Base-by-base conservation (phyloP, 805 yeast genomes). In the Ogataea populi-albae region DNA sequence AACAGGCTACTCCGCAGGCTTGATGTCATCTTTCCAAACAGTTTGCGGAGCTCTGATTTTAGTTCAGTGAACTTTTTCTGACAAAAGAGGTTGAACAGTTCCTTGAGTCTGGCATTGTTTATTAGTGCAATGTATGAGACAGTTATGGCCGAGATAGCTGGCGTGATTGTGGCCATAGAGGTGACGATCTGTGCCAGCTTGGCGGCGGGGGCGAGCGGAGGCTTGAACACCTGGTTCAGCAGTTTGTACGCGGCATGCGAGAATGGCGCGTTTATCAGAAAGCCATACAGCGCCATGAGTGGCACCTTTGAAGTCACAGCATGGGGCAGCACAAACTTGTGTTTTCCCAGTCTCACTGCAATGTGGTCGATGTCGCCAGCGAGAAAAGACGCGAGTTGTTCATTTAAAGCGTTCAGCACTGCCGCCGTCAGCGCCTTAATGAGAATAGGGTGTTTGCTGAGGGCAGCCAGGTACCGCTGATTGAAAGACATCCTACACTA, bases 381-480 rank as follows among this genome's bases (percentile, higher is more conserved):
- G 10, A 73, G 47, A 0, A 60, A 40, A 3, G 78, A 65, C 1
- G 86, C 81, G 11, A 79, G 65, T 24, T 70, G 58, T 51, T 80
- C 87, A 46, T 78, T 79, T 29, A 79, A 59, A 1, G 75, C 66
- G 6, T 73, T 72, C n/a, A 79, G 59, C 1, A 71, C 50, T 0
- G 75, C 81, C 2, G 79, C 69, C 0, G 86, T 79, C 14, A 72
- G 43, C 1, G 79, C 65, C 50, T 80, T 80, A 32, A 85, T 79
- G 30, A 74, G 54, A 9, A 80, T 55, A 1, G 87, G 87, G 41
- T 75, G 64, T 38, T 60, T 64, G 6, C 57, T 48, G 26, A 79
- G 53, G 22, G 61, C 57, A 2, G 47, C 35, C 17, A 73, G 55
- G 44, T 77, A 66, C 14, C 41, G 46, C 21, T 30, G 38, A 34